Evolutionary conservation across 257 asterid genomes (phyloP), one percentile per base, ranked within the genome.

Genomic region (Solanum virginianum): DNA sequence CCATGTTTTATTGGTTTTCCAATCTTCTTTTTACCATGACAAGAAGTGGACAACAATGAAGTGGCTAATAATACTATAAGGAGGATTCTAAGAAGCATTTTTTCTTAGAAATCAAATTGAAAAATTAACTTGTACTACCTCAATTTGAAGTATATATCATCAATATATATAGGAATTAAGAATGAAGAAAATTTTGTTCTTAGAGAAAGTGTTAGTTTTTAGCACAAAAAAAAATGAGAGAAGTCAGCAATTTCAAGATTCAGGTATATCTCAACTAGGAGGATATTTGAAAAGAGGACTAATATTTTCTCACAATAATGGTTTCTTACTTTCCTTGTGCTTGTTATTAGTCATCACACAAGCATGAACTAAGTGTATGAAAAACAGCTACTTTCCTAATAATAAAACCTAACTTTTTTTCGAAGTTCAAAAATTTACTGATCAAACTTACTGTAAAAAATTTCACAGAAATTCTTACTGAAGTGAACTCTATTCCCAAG

Each of bases 231-330:
- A 85, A 26, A 41, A 29, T 51, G 85, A 36, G 83, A 36, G 20
- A 20, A 24, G 65, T 47, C 57, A 86, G 75, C 84, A 85, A 83
- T 85, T 80, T 68, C 45, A n/a, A 18, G 43, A 20, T 89, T 84
- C 63, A 56, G 94, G 90, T 88, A 92, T 26, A 5, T 83, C 36
- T 86, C 91, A 89, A 90, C 90, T 85, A n/a, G 53, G 82, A 41
- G 51, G 80, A 77, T 51, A 49, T 49, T 26, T 75, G 45, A 24
- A 7, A 72, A 72, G 56, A 3, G 39, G 20, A n/a, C 60, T 47
- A 14, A 13, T 4, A 75, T 75, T 75, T 75, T 75, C 15, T 75
- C 62, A 26, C 82, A 49, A 14, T 47, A 49, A 75, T 75, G 82
- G 63, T 75, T 75, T 75, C 82, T 49, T 49, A 75, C 82, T 75